These are phyloP conservation scores for Fusarium beomiforme DNA, from an alignment of 2,329 filamentous ascomycete species.

Conservation along the genomic window DNA sequence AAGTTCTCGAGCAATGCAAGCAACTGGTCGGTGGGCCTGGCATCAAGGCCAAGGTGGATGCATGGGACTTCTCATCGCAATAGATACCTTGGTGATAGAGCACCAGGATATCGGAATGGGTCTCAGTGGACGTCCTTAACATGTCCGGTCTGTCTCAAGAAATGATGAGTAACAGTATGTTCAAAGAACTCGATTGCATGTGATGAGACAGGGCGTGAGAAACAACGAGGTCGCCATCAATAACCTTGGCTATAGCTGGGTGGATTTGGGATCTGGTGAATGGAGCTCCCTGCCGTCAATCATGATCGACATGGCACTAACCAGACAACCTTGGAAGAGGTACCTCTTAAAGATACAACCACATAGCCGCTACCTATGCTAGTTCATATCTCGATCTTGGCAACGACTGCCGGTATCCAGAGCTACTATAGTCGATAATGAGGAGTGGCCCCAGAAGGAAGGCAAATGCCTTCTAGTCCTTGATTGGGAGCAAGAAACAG, in stretches of 20 bases:
- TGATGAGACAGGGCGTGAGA: not conserved
- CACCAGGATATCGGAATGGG: constrained; percentile 1
- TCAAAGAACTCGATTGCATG: not conserved
- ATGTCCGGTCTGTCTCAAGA: not conserved
- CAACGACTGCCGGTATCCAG: not conserved
- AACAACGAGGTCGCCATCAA: not conserved
- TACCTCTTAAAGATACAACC: not conserved
- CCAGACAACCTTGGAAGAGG: not conserved
- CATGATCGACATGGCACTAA: constrained; percentile 21
- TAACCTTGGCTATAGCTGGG: not conserved
- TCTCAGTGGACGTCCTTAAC: not conserved
- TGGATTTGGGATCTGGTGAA: not conserved
- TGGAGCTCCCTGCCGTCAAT: constrained; percentile 4
- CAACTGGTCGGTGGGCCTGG: not conserved
- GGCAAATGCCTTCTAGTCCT: not conserved
- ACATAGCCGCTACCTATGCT: not conserved
- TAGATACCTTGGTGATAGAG: constrained; percentile 23
- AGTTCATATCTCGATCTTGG: not conserved
- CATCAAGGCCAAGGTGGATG: constrained; percentile 10
- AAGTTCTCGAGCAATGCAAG: constrained; percentile 36
- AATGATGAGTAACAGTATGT: not conserved
- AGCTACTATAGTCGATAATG: not conserved
- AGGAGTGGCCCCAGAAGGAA: not conserved
- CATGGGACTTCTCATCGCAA: constrained; percentile 14
- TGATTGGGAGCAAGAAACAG: constrained; percentile 15